Base-by-base conservation (phyloP, 2,329 filamentous ascomycete genomes). In the Alternaria incomplexa region DNA sequence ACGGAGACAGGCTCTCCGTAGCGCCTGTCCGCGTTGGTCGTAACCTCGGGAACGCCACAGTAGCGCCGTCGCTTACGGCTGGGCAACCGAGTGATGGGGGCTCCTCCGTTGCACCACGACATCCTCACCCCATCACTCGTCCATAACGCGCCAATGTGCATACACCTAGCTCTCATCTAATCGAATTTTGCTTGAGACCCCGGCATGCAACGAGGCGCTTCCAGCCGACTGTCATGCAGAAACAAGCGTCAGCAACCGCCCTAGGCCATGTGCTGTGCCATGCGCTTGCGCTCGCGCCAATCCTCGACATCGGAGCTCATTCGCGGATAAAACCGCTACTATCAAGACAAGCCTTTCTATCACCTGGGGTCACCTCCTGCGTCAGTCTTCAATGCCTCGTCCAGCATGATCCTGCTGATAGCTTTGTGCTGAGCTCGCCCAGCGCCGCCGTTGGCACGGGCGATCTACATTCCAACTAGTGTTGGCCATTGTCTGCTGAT, bases 41-140 rank as follows among this genome's bases (percentile, higher is more conserved):
- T 47, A 47, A 58, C 51, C 36, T 48, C 45, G 61, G 45, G 56
- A 56, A 63, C 56, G 26, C 25, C 48, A 25, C 55, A 36, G 44
- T 47, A 58, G 44, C 46, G 48, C 44, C 6, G 20, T 62, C 48
- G 60, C 43, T 62, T 58, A 44, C 20, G 43, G 30, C 55, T 25
- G 30, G 47, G 40, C 25, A 46, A 15, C 4, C 13, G 36, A 51
- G 54, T 10, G 36, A 51, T 36, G 54, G 26, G 26, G 25, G 47
- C 47, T 53, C 36, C 59, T 53, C 59, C 55, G 55, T 48, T 44
- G 17, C 47, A 46, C 32, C 43, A 48, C 28, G 26, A 44, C 25
- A 23, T 32, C 44, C 17, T 51, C 22, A 44, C 36, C 44, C 30
- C 25, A 45, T 12, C 11, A 17, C 46, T 47, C 22, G 12, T 36